Evolutionary conservation across 768 basidiomycete genomes (phyloP).

Genomic region (Xerocomellus chrysenteron): DNA sequence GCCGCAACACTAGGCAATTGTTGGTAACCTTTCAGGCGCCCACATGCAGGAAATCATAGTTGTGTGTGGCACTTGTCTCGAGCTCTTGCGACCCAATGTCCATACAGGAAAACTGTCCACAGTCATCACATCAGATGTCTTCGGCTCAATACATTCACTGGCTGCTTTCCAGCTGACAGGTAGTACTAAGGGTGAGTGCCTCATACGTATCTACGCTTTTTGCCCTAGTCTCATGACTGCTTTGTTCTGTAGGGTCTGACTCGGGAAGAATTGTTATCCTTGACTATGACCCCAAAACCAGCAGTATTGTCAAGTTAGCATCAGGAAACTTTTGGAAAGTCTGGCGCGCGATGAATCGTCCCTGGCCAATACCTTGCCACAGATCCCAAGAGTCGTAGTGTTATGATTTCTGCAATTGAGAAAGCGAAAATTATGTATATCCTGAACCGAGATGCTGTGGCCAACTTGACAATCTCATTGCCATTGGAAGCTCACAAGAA

Average conservation of each 20-base stretch:
- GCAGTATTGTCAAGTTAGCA: conserved; percentile 90
- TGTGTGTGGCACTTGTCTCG: conserved; percentile 87
- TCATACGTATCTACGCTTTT: conserved; percentile 53
- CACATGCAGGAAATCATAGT: conserved; percentile 93
- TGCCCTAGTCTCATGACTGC: conserved; percentile 38
- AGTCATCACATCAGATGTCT: conserved; percentile 82
- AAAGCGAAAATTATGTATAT: conserved; percentile 98
- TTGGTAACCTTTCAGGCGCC: conserved; percentile 93
- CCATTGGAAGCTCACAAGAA: conserved; percentile 37
- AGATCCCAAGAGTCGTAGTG: conserved; percentile 93
- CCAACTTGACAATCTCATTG: conserved; percentile 96
- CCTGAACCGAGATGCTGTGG: conserved; percentile 93
- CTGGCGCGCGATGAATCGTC: conserved; percentile 91
- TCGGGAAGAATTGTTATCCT: conserved; percentile 96
- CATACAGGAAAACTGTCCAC: conserved; percentile 87
- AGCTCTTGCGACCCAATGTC: conserved; percentile 85
- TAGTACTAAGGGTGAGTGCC: conserved; percentile 89
- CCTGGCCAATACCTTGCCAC: conserved; percentile 95
- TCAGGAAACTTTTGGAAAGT: conserved; percentile 97
- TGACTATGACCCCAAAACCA: conserved; percentile 94
- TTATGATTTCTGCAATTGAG: conserved; percentile 93
- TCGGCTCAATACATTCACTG: conserved; percentile 84
- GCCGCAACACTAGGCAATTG: conserved; percentile 79
- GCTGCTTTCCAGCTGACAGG: conserved; percentile 93
- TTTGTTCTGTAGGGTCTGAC: conserved; percentile 84